Evolutionary conservation across 1,284 basidiomycete species (phyloP).

Genomic region (Lentinula novae-zelandiae): DNA sequence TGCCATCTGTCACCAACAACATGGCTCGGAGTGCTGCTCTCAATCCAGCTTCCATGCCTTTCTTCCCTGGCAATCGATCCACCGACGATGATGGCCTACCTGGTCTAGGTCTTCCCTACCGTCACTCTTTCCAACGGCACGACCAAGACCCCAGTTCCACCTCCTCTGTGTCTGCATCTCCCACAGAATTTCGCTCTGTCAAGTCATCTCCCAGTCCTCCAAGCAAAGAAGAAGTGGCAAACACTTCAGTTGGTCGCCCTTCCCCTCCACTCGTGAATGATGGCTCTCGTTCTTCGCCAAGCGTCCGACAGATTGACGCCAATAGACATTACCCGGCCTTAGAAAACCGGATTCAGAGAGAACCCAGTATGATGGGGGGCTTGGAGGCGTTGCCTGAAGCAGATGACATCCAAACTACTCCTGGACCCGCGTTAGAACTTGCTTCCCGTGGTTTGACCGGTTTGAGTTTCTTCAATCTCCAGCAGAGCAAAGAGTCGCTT

Average conservation of each 20-base stretch:
- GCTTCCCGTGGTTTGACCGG: conserved; percentile 26
- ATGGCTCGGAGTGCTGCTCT: conserved; percentile 73
- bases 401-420: conserved; percentile 38
- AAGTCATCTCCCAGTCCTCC: conserved; percentile 69
- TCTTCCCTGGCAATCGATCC: conserved; percentile 65
- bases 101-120: conserved; percentile 42
- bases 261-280: conserved; percentile 28
- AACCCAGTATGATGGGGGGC: conserved; percentile 47
- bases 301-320: conserved; percentile 42
- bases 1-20: conserved; percentile 33
- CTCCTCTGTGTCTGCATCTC: conserved; percentile 54
- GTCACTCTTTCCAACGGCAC: conserved; percentile 35
- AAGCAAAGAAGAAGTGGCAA: conserved; percentile 30
- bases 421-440: conserved; percentile 26
- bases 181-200: conserved; percentile 62
- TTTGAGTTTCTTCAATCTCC: conserved; percentile 30
- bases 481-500: conserved; percentile 28
- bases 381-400: conserved; percentile 53
- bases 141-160: conserved; percentile 54
- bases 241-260: conserved; percentile 26
- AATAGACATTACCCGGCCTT: conserved; percentile 39
- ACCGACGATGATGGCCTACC: conserved; percentile 48
- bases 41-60: conserved; percentile 78
- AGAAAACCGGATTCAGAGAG: conserved; percentile 41
- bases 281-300: conserved; percentile 41